Conservation (phyloP, 164 flowering plant genomes). For the Brasenia schreberi region DNA sequence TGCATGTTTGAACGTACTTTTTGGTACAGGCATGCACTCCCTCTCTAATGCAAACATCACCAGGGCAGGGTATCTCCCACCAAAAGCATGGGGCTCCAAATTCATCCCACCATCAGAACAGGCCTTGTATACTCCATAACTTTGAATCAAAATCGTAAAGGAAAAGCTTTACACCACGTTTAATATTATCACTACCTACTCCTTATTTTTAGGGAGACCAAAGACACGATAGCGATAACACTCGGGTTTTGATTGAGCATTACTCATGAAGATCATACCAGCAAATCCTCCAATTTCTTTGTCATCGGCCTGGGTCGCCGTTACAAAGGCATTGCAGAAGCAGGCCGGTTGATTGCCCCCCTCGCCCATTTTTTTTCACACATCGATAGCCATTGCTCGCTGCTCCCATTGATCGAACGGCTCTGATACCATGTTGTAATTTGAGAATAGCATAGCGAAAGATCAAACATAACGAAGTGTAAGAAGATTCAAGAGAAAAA, state of each 20-base stretch:
- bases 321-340: too few species aligned
- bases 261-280: constrained; percentile 13
- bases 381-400: too few species aligned
- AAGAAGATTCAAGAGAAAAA: too few species aligned
- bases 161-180: constrained; percentile 7
- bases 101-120: constrained; percentile 1
- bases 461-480: too few species aligned
- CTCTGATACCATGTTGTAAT: too few species aligned
- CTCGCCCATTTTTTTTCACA: too few species aligned
- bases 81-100: constrained; percentile 10
- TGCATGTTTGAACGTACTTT: background rate
- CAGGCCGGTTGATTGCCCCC: too few species aligned
- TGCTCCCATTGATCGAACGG: too few species aligned
- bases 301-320: too few species aligned
- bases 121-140: constrained; percentile 12
- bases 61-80: constrained; percentile 10
- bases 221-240: constrained; percentile 8
- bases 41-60: background rate
- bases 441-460: too few species aligned
- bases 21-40: background rate
- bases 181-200: constrained; percentile 6
- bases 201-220: constrained; percentile 7
- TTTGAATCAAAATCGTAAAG: constrained; percentile 8
- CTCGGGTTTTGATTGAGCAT: constrained; percentile 8
- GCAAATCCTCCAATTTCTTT: background rate